Evolutionary conservation across 2,329 filamentous ascomycete genomes (phyloP).

Genomic region (Colletotrichum shisoi): DNA sequence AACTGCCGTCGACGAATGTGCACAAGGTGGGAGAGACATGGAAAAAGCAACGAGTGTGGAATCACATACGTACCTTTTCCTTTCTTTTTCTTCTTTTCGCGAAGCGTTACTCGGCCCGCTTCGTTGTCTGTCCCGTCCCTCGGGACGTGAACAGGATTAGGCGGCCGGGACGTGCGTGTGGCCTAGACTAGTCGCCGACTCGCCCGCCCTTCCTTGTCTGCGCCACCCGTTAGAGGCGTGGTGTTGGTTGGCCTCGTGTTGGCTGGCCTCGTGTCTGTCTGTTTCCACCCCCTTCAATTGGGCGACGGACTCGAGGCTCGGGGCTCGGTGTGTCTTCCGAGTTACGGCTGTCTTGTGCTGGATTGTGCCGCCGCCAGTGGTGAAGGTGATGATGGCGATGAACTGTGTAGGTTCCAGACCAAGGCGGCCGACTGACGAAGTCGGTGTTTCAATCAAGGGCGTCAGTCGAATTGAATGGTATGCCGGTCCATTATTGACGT

Average conservation of each 20-base stretch:
- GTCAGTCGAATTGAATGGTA: conserved; percentile 24
- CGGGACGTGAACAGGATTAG: conserved; percentile 28
- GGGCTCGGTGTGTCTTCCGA: conserved; percentile 8
- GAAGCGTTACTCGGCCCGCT: conserved; percentile 36
- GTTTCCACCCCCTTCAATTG: background rate
- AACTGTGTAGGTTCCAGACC: conserved; percentile 7
- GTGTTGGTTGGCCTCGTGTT: conserved; percentile 18
- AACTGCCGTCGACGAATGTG: conserved; percentile 30
- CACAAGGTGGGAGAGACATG: conserved; percentile 28
- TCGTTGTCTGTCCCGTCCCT: conserved; percentile 27
- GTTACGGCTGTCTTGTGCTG: conserved; percentile 5
- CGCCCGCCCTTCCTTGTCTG: conserved; percentile 18
- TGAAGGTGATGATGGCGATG: background rate
- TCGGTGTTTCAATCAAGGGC: background rate
- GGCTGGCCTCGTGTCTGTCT: conserved; percentile 12
- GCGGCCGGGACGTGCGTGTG: conserved; percentile 23
- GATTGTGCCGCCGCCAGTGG: conserved; percentile 6
- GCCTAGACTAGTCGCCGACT: conserved; percentile 24
- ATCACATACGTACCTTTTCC: conserved; percentile 25
- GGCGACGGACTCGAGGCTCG: background rate
- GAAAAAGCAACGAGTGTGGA: conserved; percentile 32
- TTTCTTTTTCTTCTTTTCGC: background rate
- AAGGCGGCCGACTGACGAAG: conserved; percentile 5
- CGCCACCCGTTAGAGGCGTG: conserved; percentile 25
- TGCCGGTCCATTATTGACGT: conserved; percentile 8